phyloP scores from a whole-genome alignment of 345 rosid genomes.

The Laguncularia racemosa region DNA sequence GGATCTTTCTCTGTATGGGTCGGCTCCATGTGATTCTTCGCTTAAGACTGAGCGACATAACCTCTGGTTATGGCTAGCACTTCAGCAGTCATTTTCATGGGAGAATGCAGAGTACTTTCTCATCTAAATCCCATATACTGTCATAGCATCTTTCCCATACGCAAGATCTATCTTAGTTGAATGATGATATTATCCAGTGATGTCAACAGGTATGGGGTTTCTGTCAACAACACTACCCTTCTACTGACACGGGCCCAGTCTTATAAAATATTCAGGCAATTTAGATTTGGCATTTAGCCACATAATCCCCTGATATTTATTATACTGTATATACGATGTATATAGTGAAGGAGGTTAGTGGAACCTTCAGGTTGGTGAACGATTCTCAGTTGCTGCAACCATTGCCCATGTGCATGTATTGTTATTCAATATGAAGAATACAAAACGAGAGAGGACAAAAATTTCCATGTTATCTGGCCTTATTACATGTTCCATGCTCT shows the following conservation, averaged over 20 bases:
- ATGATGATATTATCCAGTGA: constrained; percentile 6
- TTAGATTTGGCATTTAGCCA: neutral
- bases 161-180: neutral
- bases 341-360: constrained; percentile 8
- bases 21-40: too few species aligned
- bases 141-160: too few species aligned
- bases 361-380: constrained; percentile 23
- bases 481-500: constrained; percentile 10
- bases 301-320: neutral
- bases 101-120: too few species aligned
- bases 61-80: too few species aligned
- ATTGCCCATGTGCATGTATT: constrained; percentile 20
- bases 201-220: constrained; percentile 29
- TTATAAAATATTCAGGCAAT: neutral
- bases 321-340: neutral
- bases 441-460: constrained; percentile 15
- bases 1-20: too few species aligned
- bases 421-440: constrained; percentile 12
- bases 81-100: too few species aligned
- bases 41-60: too few species aligned
- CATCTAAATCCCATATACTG: too few species aligned
- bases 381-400: constrained; percentile 15
- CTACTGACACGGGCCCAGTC: constrained; percentile 13
- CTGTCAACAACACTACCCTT: constrained; percentile 22
- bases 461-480: constrained; percentile 12